Conservation (phyloP, 208 protist genomes). For the Acanthamoeba triangularis region DNA sequence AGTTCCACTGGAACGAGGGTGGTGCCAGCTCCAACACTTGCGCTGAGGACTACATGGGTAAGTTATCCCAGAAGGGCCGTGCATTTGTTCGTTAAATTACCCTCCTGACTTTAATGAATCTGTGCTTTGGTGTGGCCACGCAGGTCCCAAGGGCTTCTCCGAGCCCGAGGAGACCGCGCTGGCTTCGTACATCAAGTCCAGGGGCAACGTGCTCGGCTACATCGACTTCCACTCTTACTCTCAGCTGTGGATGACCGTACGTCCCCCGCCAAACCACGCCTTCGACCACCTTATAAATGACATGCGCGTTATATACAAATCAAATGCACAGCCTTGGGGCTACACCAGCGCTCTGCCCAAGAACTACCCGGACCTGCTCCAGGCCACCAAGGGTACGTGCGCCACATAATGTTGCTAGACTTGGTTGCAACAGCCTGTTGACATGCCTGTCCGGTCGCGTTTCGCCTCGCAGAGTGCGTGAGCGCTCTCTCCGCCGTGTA, state of each 20-base stretch:
- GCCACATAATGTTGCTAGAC: neutral
- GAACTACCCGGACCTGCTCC: neutral
- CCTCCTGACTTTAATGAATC: neutral
- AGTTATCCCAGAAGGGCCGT: neutral
- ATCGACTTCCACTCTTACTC: constrained; percentile 80
- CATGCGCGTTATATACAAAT: neutral
- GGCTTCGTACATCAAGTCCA: constrained; percentile 9
- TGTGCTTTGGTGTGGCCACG: neutral
- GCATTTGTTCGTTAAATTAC: neutral
- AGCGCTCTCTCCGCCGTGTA: neutral
- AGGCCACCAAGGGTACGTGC: constrained; percentile 9
- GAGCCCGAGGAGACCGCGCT: constrained; percentile 56
- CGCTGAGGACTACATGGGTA: constrained; percentile 83
- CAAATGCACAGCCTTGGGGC: constrained; percentile 6
- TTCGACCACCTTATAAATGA: neutral
- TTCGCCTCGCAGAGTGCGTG: neutral
- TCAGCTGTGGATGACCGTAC: constrained; percentile 77
- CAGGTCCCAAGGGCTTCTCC: constrained; percentile 11
- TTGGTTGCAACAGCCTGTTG: neutral
- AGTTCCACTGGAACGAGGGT: constrained; percentile 77
- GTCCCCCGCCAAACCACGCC: constrained; percentile 1
- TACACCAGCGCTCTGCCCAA: constrained; percentile 19
- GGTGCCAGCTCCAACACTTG: constrained; percentile 74
- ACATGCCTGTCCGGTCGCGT: neutral
- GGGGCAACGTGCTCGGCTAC: constrained; percentile 44